Base-by-base conservation (phyloP, 306 rosid species). In the Trifolium pratense region DNA sequence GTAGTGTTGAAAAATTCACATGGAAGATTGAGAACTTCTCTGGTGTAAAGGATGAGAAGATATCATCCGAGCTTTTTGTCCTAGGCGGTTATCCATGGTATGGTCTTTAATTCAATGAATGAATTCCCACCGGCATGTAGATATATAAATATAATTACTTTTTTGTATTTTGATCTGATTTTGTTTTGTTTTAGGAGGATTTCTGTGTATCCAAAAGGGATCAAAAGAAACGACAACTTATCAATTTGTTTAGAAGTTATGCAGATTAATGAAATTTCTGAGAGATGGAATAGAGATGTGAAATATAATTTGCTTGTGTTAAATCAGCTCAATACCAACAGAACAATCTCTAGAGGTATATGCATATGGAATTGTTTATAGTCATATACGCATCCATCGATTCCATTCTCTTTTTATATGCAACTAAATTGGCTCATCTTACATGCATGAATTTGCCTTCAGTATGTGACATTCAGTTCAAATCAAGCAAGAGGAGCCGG, bases 21-120 rank as follows among this genome's bases (percentile, higher is more conserved):
- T 62, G 77, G 77, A 62, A 62, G 18, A 6, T 78, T 71, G 77
- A 78, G 3, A 70, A 69, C 17, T 49, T 78, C 20, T 78, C 31
- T 78, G 66, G 14, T 14, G 14, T 77, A 43, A 42, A 26, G 2
- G 1, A n/a, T 31, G 29, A 36, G 5, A n/a, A 26, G 13, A 8
- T 61, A 1, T 70, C 21, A 39, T 78, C 72, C 4, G 48, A 62
- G 18, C 20, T 49, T 52, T 63, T 78, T 23, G 59, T 62, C 17
- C 0, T 78, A 3, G 71, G 49, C 0, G 77, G 77, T 9, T 14
- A 39, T 39, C 34, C 60, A 70, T 78, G 81, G 81, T 70, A 48
- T 48, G 59, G 1, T 52, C 18, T 18, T 3, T 52, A 9, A 31
- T 31, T n/a, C n/a, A n/a, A n/a, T 70, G 11, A 34, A 48, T 36